Percentiles rank a stretch among this genome's conserved stretches.
Conservation (phyloP, 768 basidiomycete species). For the Podaxis sp. region DNA sequence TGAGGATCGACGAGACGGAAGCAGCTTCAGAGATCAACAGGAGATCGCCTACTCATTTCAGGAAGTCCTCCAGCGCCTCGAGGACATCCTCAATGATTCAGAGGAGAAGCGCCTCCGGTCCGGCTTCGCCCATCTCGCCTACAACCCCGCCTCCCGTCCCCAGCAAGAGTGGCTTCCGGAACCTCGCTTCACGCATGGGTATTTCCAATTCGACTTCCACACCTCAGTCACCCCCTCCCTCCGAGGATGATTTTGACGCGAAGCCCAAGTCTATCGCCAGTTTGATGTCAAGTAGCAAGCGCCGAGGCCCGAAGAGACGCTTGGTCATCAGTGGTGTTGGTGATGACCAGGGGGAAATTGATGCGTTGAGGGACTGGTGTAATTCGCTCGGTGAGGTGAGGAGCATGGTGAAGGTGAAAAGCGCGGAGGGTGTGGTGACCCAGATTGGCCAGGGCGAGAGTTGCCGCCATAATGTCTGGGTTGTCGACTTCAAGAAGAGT, state of each 20-base stretch:
- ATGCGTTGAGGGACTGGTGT: conserved; percentile 31
- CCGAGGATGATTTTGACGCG: background rate
- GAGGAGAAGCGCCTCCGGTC: conserved; percentile 1
- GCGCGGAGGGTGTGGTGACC: background rate
- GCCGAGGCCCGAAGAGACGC: conserved; percentile 21
- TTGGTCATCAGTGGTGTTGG: conserved; percentile 30
- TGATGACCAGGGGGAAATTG: conserved; percentile 20
- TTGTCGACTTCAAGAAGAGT: conserved; percentile 32
- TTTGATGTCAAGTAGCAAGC: conserved; percentile 14
- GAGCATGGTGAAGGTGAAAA: conserved; percentile 19
- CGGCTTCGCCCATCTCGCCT: background rate
- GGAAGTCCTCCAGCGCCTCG: background rate
- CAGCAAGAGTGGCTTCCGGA: conserved; percentile 17
- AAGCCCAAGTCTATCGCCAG: conserved; percentile 7
- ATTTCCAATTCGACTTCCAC: conserved; percentile 3
- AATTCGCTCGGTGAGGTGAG: conserved; percentile 32
- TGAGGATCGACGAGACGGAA: background rate
- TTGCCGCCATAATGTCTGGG: conserved; percentile 3
- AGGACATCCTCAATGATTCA: background rate
- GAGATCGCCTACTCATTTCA: background rate
- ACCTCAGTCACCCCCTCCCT: background rate
- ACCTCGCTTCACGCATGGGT: conserved; percentile 21
- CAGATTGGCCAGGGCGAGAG: background rate
- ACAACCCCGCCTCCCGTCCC: conserved; percentile 6
- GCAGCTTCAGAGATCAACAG: background rate